Conservation (phyloP, 345 rosid genomes). For the Populus simonii region DNA sequence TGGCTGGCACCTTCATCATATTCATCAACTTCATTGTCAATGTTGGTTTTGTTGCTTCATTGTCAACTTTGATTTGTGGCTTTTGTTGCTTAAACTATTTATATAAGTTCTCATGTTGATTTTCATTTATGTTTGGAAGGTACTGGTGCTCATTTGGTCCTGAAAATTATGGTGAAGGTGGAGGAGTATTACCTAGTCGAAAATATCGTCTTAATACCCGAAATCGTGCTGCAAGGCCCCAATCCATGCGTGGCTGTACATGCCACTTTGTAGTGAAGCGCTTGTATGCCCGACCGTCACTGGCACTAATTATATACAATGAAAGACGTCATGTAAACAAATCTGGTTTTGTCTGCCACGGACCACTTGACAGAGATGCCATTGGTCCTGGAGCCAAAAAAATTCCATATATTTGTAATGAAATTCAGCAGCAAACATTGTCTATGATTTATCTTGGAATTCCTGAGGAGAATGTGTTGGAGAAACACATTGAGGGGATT, state of each 20-base stretch:
- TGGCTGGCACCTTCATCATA: too few relatives aligned
- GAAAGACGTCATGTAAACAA: slow-evolving; percentile 84
- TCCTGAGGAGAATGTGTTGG: slow-evolving; percentile 87
- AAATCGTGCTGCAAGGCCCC: slow-evolving; percentile 88
- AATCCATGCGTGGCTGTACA: slow-evolving; percentile 94
- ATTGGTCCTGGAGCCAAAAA: slow-evolving; percentile 95
- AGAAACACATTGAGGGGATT: slow-evolving; percentile 93
- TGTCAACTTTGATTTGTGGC: background rate
- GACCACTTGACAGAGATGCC: slow-evolving; percentile 91
- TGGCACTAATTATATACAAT: slow-evolving; percentile 73
- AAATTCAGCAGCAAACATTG: slow-evolving; percentile 83
- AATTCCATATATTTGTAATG: slow-evolving; percentile 78
- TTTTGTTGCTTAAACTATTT: background rate
- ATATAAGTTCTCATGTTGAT: background rate
- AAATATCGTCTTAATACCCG: slow-evolving; percentile 78
- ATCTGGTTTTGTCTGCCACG: slow-evolving; percentile 85
- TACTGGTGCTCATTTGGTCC: slow-evolving; percentile 99
- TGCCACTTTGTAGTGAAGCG: slow-evolving; percentile 86
- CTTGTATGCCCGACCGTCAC: slow-evolving; percentile 69
- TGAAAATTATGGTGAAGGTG: slow-evolving; percentile 97
- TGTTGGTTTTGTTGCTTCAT: background rate
- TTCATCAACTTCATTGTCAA: background rate
- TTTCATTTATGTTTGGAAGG: slow-evolving; percentile 29
- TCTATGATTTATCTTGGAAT: slow-evolving; percentile 96
- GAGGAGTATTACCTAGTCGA: slow-evolving; percentile 78